phyloP scores from a whole-genome alignment of 495 filamentous ascomycete genomes.

The Annulohypoxylon nitens region DNA sequence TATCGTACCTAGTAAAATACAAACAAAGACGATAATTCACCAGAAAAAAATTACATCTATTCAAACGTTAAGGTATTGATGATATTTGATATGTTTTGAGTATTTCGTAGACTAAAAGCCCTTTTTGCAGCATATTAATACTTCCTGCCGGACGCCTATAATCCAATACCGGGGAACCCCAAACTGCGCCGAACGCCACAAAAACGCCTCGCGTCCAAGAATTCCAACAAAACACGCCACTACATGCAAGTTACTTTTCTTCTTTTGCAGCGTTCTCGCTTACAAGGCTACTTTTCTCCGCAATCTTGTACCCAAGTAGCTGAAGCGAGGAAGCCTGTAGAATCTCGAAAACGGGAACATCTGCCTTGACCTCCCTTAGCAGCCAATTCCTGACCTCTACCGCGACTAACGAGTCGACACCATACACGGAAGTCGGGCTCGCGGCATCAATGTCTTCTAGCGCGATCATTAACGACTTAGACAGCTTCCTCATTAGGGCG shows the following conservation, averaged over 20 bases:
- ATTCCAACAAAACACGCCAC: no score
- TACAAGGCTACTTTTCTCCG: constrained; percentile 6
- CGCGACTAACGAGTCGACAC: constrained; percentile 61
- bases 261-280: background rate
- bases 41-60: no score
- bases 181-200: no score
- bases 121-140: no score
- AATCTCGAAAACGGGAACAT: constrained; percentile 59
- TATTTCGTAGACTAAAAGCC: no score
- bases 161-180: no score
- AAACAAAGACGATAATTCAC: no score
- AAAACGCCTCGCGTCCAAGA: no score
- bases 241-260: background rate
- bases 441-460: constrained; percentile 17
- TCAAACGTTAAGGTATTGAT: no score
- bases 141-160: no score
- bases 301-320: constrained; percentile 7
- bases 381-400: constrained; percentile 60
- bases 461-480: constrained; percentile 15
- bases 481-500: constrained; percentile 18
- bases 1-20: no score
- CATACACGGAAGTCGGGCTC: constrained; percentile 39
- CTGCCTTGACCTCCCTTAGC: constrained; percentile 51
- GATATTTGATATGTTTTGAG: no score
- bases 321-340: constrained; percentile 8